These are phyloP conservation scores for Dentipellis fragilis DNA, from an alignment of 768 basidiomycete genomes.

Conservation along the genomic window DNA sequence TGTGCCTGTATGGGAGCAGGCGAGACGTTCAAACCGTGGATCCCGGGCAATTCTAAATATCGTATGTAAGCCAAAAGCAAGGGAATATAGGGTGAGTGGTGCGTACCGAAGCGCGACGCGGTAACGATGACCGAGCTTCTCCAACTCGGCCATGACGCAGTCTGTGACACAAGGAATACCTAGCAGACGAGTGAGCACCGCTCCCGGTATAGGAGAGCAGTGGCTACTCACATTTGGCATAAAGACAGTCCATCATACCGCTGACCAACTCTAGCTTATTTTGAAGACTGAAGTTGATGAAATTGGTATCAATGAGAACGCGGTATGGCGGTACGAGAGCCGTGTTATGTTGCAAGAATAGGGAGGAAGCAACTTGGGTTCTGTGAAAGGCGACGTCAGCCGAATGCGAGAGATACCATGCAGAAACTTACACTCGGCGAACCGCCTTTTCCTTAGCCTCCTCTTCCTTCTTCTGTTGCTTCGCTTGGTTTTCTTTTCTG, in stretches of 20 bases:
- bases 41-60: slow-evolving; percentile 84
- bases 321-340: slow-evolving; percentile 95
- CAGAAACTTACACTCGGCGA: slow-evolving; percentile 59
- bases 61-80: background rate
- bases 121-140: slow-evolving; percentile 94
- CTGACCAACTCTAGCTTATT: slow-evolving; percentile 93
- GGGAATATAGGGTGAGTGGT: background rate
- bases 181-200: slow-evolving; percentile 20
- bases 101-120: slow-evolving; percentile 86
- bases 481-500: slow-evolving; percentile 91
- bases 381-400: slow-evolving; percentile 28
- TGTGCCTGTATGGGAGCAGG: slow-evolving; percentile 89
- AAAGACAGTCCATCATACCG: slow-evolving; percentile 99
- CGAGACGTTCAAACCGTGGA: slow-evolving; percentile 89
- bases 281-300: slow-evolving; percentile 97
- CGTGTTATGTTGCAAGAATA: slow-evolving; percentile 92
- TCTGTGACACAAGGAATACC: slow-evolving; percentile 99
- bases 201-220: background rate
- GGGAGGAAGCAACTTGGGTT: slow-evolving; percentile 77
- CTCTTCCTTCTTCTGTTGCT: slow-evolving; percentile 78
- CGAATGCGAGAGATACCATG: background rate
- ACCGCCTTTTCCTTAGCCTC: slow-evolving; percentile 71
- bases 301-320: slow-evolving; percentile 97
- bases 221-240: slow-evolving; percentile 77
- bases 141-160: slow-evolving; percentile 96